A percentile compares a stretch with the other conserved stretches of the same genome.
Conservation (phyloP, 305 asterid species). For the Solanum hybrid region DNA sequence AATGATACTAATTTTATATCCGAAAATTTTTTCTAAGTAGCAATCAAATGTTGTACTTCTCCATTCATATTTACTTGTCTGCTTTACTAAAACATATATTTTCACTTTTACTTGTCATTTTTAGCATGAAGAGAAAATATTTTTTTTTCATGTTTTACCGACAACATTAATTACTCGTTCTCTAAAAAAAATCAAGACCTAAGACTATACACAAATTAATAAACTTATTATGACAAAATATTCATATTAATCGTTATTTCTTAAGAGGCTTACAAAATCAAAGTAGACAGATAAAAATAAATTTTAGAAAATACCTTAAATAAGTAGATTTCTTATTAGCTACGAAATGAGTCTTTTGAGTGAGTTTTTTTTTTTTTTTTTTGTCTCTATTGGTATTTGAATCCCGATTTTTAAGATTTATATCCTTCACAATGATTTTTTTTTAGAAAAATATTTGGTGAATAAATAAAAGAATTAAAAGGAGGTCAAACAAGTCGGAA, state of each 20-base stretch:
- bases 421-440: background rate
- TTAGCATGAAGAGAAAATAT: background rate
- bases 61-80: background rate
- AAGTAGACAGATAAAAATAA: background rate
- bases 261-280: background rate
- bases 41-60: background rate
- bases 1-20: background rate
- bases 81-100: too few relatives aligned
- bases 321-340: background rate
- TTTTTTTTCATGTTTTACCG: background rate
- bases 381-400: background rate
- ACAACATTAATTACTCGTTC: background rate
- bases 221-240: fast-evolving
- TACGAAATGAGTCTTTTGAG: background rate
- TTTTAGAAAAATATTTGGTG: background rate
- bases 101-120: background rate
- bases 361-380: background rate
- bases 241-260: background rate
- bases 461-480: background rate
- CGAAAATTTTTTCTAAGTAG: background rate
- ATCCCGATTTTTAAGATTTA: background rate
- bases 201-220: background rate
- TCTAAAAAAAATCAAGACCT: background rate
- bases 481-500: background rate
- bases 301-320: background rate